These are phyloP conservation scores for Talaromyces sp. DNA, from an alignment of 2,329 filamentous ascomycete species.

Conservation along the genomic window DNA sequence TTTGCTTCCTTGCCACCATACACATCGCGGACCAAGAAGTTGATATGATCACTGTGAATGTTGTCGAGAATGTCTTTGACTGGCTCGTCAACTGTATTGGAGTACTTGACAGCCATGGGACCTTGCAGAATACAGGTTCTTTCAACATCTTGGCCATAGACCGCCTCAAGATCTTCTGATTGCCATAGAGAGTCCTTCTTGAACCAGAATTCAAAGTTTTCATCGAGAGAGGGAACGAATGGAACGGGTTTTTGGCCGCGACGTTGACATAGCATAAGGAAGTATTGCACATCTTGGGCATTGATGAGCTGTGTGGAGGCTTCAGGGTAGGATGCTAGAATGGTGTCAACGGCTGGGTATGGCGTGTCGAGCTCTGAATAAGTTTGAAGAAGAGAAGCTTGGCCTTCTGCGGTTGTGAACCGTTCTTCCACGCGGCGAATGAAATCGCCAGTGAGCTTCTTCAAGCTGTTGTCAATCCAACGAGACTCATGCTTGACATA, in stretches of 20 bases:
- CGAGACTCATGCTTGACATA: constrained; percentile 86
- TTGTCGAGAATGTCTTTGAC: constrained; percentile 91
- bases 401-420: constrained; percentile 69
- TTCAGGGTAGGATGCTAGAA: constrained; percentile 79
- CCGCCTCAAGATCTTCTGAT: constrained; percentile 93
- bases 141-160: constrained; percentile 92
- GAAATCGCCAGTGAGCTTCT: constrained; percentile 84
- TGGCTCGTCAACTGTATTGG: constrained; percentile 83
- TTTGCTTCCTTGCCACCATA: constrained; percentile 69
- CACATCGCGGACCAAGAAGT: constrained; percentile 70
- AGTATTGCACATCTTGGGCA: constrained; percentile 96
- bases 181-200: constrained; percentile 99
- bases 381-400: constrained; percentile 80
- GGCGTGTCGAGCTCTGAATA: constrained; percentile 84
- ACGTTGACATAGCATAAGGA: constrained; percentile 85
- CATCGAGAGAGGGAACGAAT: constrained; percentile 91
- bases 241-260: constrained; percentile 93
- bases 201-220: constrained; percentile 99
- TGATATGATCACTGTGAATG: constrained; percentile 84
- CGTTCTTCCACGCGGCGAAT: constrained; percentile 96
- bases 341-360: constrained; percentile 69
- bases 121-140: constrained; percentile 95
- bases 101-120: constrained; percentile 86
- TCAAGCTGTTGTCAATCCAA: constrained; percentile 86
- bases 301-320: constrained; percentile 90